Conservation (phyloP, 2,329 filamentous ascomycete species). For the Grosmannia penicillata region DNA sequence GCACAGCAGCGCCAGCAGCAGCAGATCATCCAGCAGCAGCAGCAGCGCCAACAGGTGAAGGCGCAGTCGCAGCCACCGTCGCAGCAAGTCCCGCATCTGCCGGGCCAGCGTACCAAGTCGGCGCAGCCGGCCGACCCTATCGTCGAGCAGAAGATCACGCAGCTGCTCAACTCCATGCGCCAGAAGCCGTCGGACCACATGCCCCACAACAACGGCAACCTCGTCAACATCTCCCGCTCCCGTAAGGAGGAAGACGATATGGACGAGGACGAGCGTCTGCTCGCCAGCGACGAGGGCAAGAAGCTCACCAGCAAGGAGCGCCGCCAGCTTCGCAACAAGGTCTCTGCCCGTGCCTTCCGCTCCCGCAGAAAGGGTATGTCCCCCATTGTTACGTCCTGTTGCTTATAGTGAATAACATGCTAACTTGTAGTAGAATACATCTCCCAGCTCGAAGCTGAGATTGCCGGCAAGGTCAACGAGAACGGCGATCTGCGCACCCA, state of each 20-base stretch:
- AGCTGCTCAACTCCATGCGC: conserved; percentile 84
- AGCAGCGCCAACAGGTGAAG: conserved; percentile 20
- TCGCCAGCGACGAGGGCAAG: conserved; percentile 97
- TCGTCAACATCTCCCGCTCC: conserved; percentile 50
- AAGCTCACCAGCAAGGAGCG: conserved; percentile 97
- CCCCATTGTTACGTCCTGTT: not conserved
- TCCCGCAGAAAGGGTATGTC: conserved; percentile 89
- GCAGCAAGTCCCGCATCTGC: conserved; percentile 23
- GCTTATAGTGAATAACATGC: not conserved
- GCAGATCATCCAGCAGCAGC: conserved; percentile 40
- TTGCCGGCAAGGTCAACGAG: conserved; percentile 71
- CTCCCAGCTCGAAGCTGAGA: conserved; percentile 78
- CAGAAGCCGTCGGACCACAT: conserved; percentile 47
- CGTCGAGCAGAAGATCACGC: conserved; percentile 85
- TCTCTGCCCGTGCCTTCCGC: conserved; percentile 92
- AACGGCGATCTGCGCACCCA: conserved; percentile 65
- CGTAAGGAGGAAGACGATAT: conserved; percentile 97
- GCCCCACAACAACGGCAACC: conserved; percentile 32
- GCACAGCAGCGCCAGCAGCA: conserved; percentile 55
- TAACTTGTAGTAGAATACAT: conserved; percentile 66
- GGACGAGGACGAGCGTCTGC: conserved; percentile 89
- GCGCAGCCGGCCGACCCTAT: conserved; percentile 48
- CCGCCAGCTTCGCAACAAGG: conserved; percentile 95
- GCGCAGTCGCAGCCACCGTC: conserved; percentile 23
- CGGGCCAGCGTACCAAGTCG: conserved; percentile 32